These are phyloP conservation scores for Candida maesae DNA, from an alignment of 805 yeast genomes.

Conservation along the genomic window DNA sequence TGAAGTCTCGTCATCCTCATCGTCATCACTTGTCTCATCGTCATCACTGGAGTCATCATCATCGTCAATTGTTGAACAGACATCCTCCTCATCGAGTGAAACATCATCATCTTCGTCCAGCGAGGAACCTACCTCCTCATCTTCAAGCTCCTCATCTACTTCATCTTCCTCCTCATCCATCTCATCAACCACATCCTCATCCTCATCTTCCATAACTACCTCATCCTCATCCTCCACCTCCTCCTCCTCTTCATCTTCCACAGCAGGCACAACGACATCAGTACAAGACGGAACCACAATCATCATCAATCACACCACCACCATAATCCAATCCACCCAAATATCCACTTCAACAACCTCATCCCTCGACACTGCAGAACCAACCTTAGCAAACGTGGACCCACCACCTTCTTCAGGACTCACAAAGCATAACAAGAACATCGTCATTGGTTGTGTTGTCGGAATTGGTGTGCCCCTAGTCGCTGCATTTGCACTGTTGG, in stretches of 20 bases:
- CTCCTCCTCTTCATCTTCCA: not conserved
- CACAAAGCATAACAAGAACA: slow-evolving; percentile 41
- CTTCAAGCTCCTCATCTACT: not conserved
- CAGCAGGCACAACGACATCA: slow-evolving; percentile 8
- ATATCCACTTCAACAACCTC: slow-evolving; percentile 27
- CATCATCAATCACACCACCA: slow-evolving; percentile 22
- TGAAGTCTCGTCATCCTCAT: not conserved
- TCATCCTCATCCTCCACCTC: not conserved
- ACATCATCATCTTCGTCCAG: not conserved
- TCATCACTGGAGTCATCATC: not conserved
- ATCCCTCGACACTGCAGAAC: slow-evolving; percentile 20
- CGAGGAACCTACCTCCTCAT: not conserved
- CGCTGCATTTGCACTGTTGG: slow-evolving; percentile 2
- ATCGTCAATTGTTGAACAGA: not conserved
- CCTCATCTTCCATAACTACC: not conserved
- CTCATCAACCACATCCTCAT: not conserved
- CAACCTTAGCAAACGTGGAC: slow-evolving; percentile 13
- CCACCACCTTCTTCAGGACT: slow-evolving; percentile 33
- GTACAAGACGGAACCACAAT: slow-evolving; percentile 16
- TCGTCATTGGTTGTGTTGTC: slow-evolving; percentile 64
- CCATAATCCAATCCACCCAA: slow-evolving; percentile 9
- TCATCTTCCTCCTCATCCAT: not conserved
- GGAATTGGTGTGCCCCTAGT: slow-evolving; percentile 30
- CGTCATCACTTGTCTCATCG: not conserved
- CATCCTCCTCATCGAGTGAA: too few species aligned